Conservation (phyloP, 139 green algal genomes). For the Trebouxia sp. region DNA sequence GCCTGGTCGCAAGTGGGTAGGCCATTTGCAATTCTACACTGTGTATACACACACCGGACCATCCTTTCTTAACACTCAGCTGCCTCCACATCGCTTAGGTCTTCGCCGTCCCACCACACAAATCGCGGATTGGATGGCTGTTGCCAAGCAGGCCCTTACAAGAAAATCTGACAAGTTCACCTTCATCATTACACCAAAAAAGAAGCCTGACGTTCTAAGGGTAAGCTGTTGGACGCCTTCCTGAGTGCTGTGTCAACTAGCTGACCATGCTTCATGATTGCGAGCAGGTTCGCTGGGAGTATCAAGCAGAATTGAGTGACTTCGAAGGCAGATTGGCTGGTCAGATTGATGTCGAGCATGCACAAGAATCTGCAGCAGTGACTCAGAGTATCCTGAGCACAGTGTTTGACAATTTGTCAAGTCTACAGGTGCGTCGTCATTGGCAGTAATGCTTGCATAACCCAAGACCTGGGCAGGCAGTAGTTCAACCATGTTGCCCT, state of each 20-base stretch:
- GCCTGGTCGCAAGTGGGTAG: background rate
- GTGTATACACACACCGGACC: no score
- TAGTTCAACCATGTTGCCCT: no score
- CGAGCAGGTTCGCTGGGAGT: background rate
- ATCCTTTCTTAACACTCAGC: no score
- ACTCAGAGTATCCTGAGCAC: slow-evolving; percentile 10
- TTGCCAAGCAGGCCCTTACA: background rate
- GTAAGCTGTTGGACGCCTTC: background rate
- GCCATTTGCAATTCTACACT: background rate
- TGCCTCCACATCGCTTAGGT: background rate
- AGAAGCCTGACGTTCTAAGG: slow-evolving; percentile 1
- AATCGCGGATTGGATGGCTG: slow-evolving; percentile 2
- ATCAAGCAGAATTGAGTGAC: background rate
- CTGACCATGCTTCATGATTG: background rate
- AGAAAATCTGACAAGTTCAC: background rate
- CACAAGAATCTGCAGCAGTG: background rate
- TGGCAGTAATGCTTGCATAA: no score
- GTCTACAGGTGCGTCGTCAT: slow-evolving; percentile 2
- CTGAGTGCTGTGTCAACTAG: background rate
- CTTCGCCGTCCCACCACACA: background rate
- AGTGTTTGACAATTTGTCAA: slow-evolving; percentile 8
- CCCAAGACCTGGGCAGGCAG: no score
- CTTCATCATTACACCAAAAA: slow-evolving; percentile 13
- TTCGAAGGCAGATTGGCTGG: background rate
- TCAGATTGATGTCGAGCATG: slow-evolving; percentile 16